These are phyloP conservation scores for Xanthoconium purpureum DNA, from an alignment of 768 basidiomycete genomes.

Conservation along the genomic window DNA sequence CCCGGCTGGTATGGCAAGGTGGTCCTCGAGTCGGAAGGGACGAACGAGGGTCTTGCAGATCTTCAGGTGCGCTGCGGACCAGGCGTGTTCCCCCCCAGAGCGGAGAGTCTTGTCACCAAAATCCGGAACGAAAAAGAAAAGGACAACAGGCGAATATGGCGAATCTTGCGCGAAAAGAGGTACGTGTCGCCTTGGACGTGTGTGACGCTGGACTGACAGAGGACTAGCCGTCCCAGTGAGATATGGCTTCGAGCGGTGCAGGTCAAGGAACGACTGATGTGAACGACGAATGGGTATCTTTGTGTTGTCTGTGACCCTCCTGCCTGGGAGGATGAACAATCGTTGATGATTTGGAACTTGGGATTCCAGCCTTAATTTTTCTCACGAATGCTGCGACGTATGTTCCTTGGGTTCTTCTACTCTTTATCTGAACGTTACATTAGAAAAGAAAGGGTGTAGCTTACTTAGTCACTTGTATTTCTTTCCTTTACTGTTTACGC, in stretches of 20 bases:
- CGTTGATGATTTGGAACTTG: constrained; percentile 6
- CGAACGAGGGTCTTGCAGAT: constrained; percentile 79
- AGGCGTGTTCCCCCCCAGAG: constrained; percentile 62
- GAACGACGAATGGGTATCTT: background rate
- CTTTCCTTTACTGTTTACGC: constrained; percentile 1
- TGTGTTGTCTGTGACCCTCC: background rate
- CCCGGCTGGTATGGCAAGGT: constrained; percentile 81
- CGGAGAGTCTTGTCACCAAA: constrained; percentile 36
- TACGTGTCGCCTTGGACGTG: constrained; percentile 25
- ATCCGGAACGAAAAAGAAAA: constrained; percentile 37
- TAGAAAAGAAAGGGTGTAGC: constrained; percentile 16
- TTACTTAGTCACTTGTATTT: constrained; percentile 22
- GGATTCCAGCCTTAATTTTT: background rate
- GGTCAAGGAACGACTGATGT: constrained; percentile 61
- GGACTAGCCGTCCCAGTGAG: constrained; percentile 24
- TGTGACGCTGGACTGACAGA: background rate
- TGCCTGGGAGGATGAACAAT: background rate
- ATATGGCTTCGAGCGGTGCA: constrained; percentile 48
- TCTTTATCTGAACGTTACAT: constrained; percentile 5
- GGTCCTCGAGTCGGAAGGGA: constrained; percentile 83
- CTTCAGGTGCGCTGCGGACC: constrained; percentile 70
- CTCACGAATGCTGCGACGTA: constrained; percentile 8
- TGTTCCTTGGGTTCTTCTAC: background rate
- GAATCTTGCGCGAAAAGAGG: constrained; percentile 79
- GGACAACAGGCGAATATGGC: constrained; percentile 56